Evolutionary conservation across 805 yeast species (phyloP), one percentile per base, ranked within the genome.

Genomic region (Nematodospora valgi): DNA sequence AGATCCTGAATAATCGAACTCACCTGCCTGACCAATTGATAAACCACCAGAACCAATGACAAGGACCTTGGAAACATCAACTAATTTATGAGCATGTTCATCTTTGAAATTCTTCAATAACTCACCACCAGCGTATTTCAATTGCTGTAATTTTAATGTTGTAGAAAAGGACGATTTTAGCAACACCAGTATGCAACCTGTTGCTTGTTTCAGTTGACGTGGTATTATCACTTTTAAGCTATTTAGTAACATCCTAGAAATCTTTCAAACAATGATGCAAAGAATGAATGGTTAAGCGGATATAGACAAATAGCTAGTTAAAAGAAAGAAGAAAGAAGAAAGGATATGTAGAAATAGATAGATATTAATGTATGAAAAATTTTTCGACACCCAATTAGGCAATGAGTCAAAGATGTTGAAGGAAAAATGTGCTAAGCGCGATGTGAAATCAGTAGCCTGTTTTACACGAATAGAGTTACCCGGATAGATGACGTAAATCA

Each of bases 21-120:
- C 98, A 53, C 98, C 98, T 34, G 98, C 98, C 67, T 91, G 98
- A 41, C 98, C 98, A 59, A 91, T 91, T 35, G 96, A 85, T 38
- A 91, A 72, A 35, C 98, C 98, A 54, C 98, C 98, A 6, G 98
- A 91, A 8, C 98, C 98, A 56, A 91, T 85, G 35, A 91, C 86
- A 38, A 91, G 74, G 6, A 93, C 98, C 52, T 85, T 85, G 44
- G 79, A 68, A 20, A 87, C 96, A 43, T 87, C 94, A 27, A 86
- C 96, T 35, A 87, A 67, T 41, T 76, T 66, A 37, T 76, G 78
- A 29, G 78, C 76, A 45, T 79, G 70, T 43, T 79, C 82, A 47
- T 75, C 82, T 16, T 64, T 65, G 57, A 78, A 77, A 5, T 71
- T 65, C 26, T 74, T 68, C 39, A 81, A 60, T 37, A 80, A 69